phyloP scores from a whole-genome alignment of 2,329 filamentous ascomycete species.

The Aureobasidium sp. region DNA sequence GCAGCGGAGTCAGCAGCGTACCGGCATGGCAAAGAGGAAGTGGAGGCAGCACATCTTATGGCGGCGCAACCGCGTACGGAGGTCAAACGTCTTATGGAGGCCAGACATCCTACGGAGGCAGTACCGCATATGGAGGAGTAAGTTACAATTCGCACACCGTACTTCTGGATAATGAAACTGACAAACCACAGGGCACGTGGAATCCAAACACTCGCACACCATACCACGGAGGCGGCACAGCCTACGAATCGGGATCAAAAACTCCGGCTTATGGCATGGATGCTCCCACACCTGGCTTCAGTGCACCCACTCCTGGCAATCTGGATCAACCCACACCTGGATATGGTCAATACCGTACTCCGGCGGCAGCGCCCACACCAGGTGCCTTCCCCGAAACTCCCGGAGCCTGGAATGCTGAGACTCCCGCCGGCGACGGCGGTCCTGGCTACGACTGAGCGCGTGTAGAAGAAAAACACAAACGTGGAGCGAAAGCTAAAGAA shows the following conservation, averaged over 20 bases:
- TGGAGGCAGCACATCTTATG: conserved; percentile 38
- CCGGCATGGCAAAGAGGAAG: conserved; percentile 33
- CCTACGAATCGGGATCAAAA: conserved; percentile 41
- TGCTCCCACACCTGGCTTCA: conserved; percentile 46
- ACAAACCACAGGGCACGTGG: conserved; percentile 28
- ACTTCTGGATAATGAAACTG: conserved; percentile 13
- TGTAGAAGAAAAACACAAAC: not conserved
- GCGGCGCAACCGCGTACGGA: conserved; percentile 59
- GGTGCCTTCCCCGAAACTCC: conserved; percentile 49
- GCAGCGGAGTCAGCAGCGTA: conserved; percentile 41
- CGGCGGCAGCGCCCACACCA: conserved; percentile 50
- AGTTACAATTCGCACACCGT: conserved; percentile 20
- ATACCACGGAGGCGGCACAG: conserved; percentile 63
- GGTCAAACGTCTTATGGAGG: conserved; percentile 59
- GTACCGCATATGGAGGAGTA: conserved; percentile 31
- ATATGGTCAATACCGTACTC: conserved; percentile 35
- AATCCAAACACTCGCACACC: conserved; percentile 41
- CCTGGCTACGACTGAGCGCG: conserved; percentile 34
- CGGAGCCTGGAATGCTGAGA: conserved; percentile 48
- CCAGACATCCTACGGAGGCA: conserved; percentile 45
- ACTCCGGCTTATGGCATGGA: conserved; percentile 53
- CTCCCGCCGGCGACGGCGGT: conserved; percentile 42
- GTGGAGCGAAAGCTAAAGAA: not conserved
- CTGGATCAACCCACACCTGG: conserved; percentile 30
- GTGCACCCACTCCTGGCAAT: conserved; percentile 34